Percentiles rank a stretch among this genome's conserved stretches.
Evolutionary conservation across 208 protist species (phyloP).

Genomic region (Novymonas esmeraldas): DNA sequence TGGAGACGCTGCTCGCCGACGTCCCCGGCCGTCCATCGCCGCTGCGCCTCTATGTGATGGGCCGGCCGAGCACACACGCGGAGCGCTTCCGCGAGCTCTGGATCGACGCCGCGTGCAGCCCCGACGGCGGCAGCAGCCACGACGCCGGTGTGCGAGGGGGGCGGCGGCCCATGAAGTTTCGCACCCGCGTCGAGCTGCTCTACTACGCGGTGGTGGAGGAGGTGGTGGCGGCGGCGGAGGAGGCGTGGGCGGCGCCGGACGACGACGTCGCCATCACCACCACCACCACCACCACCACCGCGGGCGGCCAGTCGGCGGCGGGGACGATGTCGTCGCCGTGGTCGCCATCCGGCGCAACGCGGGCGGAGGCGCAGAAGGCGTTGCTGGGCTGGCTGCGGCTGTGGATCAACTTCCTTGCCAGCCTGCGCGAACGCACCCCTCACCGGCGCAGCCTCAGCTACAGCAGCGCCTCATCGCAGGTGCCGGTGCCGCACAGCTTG

Average conservation of each 20-base stretch:
- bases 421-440: slow-evolving; percentile 40
- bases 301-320: no score
- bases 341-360: slow-evolving; percentile 14
- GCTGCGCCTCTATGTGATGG: slow-evolving; percentile 58
- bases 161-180: slow-evolving; percentile 67
- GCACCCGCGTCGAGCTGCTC: slow-evolving; percentile 73
- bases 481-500: not conserved
- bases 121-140: slow-evolving; percentile 2
- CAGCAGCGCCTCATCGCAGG: slow-evolving; percentile 25
- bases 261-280: no score
- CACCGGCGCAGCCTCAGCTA: slow-evolving; percentile 34
- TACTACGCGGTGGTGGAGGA: slow-evolving; percentile 66
- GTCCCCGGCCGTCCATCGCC: slow-evolving; percentile 40
- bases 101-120: slow-evolving; percentile 32
- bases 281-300: not conserved
- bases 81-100: slow-evolving; percentile 87
- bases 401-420: slow-evolving; percentile 59
- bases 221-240: slow-evolving; percentile 64
- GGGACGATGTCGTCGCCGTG: slow-evolving; percentile 6
- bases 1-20: slow-evolving; percentile 62
- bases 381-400: slow-evolving; percentile 57
- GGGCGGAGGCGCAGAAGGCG: slow-evolving; percentile 35
- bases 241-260: slow-evolving; percentile 41
- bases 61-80: slow-evolving; percentile 48
- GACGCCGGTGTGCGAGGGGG: not conserved